Evolutionary conservation across 768 basidiomycete species (phyloP).

Genomic region (Thelephora aurantiotincta): DNA sequence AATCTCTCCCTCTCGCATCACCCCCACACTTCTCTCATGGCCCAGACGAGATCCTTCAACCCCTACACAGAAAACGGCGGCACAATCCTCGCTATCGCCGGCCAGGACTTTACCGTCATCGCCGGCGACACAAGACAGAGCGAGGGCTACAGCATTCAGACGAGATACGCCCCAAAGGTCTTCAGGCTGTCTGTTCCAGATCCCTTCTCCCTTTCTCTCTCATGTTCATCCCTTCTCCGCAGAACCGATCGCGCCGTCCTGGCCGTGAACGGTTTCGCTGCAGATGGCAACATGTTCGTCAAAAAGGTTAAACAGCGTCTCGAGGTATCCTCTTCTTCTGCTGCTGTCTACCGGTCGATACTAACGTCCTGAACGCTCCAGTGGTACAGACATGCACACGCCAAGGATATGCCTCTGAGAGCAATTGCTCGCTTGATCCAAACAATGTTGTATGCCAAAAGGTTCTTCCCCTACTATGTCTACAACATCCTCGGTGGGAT

Average conservation of each 20-base stretch:
- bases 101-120: constrained; percentile 85
- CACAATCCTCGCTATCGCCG: constrained; percentile 92
- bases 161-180: constrained; percentile 91
- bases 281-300: constrained; percentile 95
- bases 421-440: constrained; percentile 97
- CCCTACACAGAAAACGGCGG: constrained; percentile 93
- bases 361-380: constrained; percentile 16
- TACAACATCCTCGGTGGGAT: constrained; percentile 95
- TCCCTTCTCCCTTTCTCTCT: background rate
- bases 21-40: background rate
- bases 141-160: constrained; percentile 96
- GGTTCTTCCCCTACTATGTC: constrained; percentile 98
- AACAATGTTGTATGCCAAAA: constrained; percentile 91
- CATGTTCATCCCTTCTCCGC: constrained; percentile 5
- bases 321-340: constrained; percentile 45
- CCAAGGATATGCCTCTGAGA: constrained; percentile 93
- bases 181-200: constrained; percentile 65
- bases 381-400: constrained; percentile 98
- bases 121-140: constrained; percentile 95
- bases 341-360: background rate
- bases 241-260: constrained; percentile 89
- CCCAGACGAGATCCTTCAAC: constrained; percentile 57
- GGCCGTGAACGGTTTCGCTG: constrained; percentile 94
- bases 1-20: background rate
- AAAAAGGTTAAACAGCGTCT: constrained; percentile 92